Percentiles rank a stretch among this genome's conserved stretches.
Evolutionary conservation across 1,284 basidiomycete genomes (phyloP).

Genomic region (Rhodotorula sp.): DNA sequence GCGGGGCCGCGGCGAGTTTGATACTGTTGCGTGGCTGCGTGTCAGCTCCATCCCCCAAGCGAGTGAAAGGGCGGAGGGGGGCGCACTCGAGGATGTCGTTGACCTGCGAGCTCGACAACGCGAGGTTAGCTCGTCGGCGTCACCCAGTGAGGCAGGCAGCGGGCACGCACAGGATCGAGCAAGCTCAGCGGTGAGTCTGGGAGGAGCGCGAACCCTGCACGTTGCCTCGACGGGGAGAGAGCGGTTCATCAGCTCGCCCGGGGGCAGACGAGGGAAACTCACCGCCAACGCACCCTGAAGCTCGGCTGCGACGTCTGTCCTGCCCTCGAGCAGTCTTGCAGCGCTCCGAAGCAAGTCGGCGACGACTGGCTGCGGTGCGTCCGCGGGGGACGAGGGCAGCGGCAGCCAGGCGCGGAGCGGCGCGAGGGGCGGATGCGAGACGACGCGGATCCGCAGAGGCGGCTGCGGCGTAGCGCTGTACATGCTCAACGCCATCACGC

Average conservation of each 20-base stretch:
- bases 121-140: background rate
- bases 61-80: accelerated
- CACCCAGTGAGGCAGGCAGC: background rate
- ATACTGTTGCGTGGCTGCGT: constrained; percentile 8
- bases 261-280: background rate
- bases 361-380: constrained; percentile 1
- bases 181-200: constrained; percentile 21
- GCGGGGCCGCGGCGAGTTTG: background rate
- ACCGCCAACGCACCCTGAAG: constrained; percentile 17
- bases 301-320: constrained; percentile 9
- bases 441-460: constrained; percentile 27
- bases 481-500: background rate
- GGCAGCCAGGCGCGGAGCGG: constrained; percentile 33
- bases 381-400: background rate
- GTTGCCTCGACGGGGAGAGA: background rate
- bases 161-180: constrained; percentile 23
- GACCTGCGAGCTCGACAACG: constrained; percentile 7
- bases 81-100: constrained; percentile 38
- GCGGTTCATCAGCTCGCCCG: background rate
- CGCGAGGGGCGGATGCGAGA: constrained; percentile 25
- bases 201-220: constrained; percentile 31
- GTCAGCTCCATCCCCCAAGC: background rate
- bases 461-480: constrained; percentile 17
- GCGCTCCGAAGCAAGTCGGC: background rate
- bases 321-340: background rate